Evolutionary conservation across 139 green algal genomes (phyloP).

Genomic region (Asterochloris erici): DNA sequence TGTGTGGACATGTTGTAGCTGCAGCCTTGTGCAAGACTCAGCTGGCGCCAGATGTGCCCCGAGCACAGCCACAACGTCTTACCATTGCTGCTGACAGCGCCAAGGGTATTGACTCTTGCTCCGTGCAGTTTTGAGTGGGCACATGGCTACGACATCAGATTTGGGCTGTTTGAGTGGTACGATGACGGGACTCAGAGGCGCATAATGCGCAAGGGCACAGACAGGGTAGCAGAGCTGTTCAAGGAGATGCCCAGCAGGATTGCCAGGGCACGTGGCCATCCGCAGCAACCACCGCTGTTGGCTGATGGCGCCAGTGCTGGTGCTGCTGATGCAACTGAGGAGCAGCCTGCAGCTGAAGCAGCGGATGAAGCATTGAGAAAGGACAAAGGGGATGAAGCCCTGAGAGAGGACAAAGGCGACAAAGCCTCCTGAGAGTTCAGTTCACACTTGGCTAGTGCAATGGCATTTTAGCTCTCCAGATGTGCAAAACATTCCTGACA

Average conservation of each 20-base stretch:
- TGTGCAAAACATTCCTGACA: too few species aligned
- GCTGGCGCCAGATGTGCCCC: too few species aligned
- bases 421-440: background rate
- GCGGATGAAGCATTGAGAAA: background rate
- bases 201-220: background rate
- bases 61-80: too few species aligned
- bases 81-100: too few species aligned
- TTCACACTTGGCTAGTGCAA: background rate
- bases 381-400: background rate
- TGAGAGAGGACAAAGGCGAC: background rate
- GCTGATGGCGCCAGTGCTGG: too few species aligned
- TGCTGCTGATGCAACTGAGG: too few species aligned
- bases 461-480: too few species aligned
- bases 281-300: too few species aligned
- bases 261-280: background rate
- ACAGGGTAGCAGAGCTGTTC: background rate
- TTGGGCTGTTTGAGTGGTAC: constrained; percentile 66
- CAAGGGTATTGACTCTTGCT: too few species aligned
- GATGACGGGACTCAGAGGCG: constrained; percentile 21
- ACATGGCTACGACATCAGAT: constrained; percentile 57
- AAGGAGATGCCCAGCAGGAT: background rate
- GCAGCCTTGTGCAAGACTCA: too few species aligned
- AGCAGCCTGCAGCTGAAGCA: too few species aligned
- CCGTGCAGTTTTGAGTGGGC: constrained; percentile 48
- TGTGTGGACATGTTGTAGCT: too few species aligned